A percentile compares a stretch with the other conserved stretches of the same genome.
phyloP scores from a whole-genome alignment of 164 flowering plant genomes.

The Magnolia kwangsiensis region DNA sequence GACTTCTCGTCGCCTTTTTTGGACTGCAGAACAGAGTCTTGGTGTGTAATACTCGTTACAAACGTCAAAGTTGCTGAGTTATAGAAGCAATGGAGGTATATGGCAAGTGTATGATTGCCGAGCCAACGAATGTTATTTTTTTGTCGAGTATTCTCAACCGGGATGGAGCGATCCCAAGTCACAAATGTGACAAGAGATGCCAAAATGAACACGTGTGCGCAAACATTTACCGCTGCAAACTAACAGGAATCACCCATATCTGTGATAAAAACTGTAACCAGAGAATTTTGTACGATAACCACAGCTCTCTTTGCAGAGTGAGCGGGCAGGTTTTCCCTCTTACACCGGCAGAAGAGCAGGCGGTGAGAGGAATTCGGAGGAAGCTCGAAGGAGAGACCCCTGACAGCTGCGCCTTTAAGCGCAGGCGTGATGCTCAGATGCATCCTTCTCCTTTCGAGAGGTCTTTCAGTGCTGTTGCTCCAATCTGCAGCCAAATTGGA shows the following conservation, averaged over 20 bases:
- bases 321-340: constrained; percentile 85
- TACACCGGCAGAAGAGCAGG: constrained; percentile 72
- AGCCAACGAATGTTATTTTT: constrained; percentile 76
- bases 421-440: constrained; percentile 70
- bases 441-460: constrained; percentile 96
- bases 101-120: constrained; percentile 64
- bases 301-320: constrained; percentile 89
- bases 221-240: constrained; percentile 89
- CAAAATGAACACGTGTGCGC: constrained; percentile 87
- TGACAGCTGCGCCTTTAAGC: constrained; percentile 79
- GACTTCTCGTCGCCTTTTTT: constrained; percentile 25
- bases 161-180: constrained; percentile 59
- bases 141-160: constrained; percentile 85
- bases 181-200: constrained; percentile 94
- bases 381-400: constrained; percentile 70
- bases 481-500: constrained; percentile 92
- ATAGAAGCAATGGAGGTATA: constrained; percentile 64
- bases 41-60: constrained; percentile 13
- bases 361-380: constrained; percentile 88
- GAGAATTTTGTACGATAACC: constrained; percentile 91
- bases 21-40: constrained; percentile 42
- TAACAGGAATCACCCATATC: constrained; percentile 90
- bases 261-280: constrained; percentile 99
- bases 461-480: constrained; percentile 72
- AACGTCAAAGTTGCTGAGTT: constrained; percentile 8